Conservation (phyloP, 345 rosid species). For the Syzygium aromaticum region DNA sequence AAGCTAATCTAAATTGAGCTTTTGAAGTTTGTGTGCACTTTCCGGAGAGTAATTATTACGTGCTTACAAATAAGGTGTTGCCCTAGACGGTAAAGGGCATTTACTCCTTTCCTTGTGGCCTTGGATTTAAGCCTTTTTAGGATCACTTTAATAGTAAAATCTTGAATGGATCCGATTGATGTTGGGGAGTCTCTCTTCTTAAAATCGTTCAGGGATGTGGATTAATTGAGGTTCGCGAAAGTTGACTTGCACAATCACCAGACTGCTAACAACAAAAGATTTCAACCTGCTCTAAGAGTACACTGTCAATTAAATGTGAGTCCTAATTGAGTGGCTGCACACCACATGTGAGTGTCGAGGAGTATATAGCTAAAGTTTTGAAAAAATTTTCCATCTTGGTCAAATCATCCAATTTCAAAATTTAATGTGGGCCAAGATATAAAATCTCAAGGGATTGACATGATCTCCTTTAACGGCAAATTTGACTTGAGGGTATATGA, state of each 20-base stretch:
- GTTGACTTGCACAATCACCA: neutral
- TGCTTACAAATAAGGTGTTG: neutral
- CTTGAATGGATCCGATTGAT: neutral
- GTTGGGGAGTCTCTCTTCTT: rapidly evolving
- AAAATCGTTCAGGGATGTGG: neutral
- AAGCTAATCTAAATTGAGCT: too few species aligned
- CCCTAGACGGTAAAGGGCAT: neutral
- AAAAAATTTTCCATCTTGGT: neutral
- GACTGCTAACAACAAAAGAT: too few species aligned
- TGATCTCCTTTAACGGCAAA: neutral
- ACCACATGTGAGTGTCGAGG: neutral
- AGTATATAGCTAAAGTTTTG: neutral
- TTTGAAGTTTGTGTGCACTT: neutral
- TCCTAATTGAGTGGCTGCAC: neutral
- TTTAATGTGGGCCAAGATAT: neutral
- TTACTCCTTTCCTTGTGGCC: neutral
- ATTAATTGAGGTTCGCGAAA: neutral
- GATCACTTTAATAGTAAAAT: rapidly evolving
- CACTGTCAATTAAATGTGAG: too few species aligned
- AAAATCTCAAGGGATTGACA: neutral
- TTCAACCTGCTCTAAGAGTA: too few species aligned
- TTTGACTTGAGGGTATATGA: neutral
- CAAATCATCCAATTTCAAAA: neutral
- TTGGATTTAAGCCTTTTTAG: neutral
- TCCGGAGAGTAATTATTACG: rapidly evolving